phyloP scores from a whole-genome alignment of 2,329 filamentous ascomycete species.

The Cladophialophora bantiana region DNA sequence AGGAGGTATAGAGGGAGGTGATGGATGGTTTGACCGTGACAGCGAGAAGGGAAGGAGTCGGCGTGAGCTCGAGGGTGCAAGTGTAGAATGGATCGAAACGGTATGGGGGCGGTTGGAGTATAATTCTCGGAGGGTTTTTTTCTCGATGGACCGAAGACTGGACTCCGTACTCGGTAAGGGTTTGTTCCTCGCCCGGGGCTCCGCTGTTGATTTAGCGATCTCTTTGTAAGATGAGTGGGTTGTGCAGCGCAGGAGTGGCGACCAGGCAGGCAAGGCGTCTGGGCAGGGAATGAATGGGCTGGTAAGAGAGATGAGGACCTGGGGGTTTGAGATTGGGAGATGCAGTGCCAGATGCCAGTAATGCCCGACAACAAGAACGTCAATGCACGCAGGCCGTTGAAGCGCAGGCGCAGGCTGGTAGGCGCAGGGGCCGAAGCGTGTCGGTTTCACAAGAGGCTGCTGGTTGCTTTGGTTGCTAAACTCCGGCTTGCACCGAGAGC shows the following conservation, averaged over 20 bases:
- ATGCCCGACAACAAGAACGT: conserved; percentile 1
- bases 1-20: neutral
- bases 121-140: conserved; percentile 3
- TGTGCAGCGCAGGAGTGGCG: neutral
- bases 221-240: neutral
- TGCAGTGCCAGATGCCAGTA: conserved; percentile 1
- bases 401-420: neutral
- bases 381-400: neutral
- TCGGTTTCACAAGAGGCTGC: neutral
- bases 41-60: conserved; percentile 8
- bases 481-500: conserved; percentile 5
- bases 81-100: conserved; percentile 2
- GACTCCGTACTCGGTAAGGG: conserved; percentile 1
- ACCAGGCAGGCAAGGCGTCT: neutral
- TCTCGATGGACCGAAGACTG: conserved; percentile 2
- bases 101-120: conserved; percentile 6
- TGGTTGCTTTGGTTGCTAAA: neutral
- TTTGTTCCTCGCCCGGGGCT: neutral
- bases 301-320: neutral
- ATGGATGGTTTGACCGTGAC: conserved; percentile 10
- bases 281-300: neutral
- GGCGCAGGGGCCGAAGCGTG: conserved; percentile 4
- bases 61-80: conserved; percentile 4
- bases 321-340: neutral
- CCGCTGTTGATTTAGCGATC: neutral